Evolutionary conservation across 495 filamentous ascomycete species (phyloP).

Genomic region (Daldinia loculata): DNA sequence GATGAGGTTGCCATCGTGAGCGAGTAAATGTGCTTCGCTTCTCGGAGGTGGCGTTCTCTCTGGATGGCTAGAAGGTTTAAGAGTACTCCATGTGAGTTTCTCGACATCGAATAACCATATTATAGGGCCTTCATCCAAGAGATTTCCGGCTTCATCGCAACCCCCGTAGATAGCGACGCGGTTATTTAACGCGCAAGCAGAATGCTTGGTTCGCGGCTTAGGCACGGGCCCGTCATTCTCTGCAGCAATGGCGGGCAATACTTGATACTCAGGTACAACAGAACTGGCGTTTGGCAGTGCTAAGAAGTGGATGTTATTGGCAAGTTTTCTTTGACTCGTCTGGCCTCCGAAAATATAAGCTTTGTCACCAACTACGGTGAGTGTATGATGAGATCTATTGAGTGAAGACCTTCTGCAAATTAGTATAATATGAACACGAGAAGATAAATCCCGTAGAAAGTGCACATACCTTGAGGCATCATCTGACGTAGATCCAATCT

Average conservation of each 20-base stretch:
- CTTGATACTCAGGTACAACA: constrained; percentile 49
- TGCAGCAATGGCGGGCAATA: constrained; percentile 43
- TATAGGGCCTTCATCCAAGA: constrained; percentile 53
- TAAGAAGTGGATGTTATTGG: constrained; percentile 57
- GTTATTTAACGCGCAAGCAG: constrained; percentile 50
- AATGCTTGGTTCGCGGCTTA: constrained; percentile 51
- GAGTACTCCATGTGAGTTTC: constrained; percentile 47
- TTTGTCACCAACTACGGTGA: constrained; percentile 57
- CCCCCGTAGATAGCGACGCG: constrained; percentile 59
- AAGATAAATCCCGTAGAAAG: neutral
- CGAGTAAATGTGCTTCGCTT: constrained; percentile 37
- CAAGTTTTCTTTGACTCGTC: constrained; percentile 49
- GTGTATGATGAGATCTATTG: constrained; percentile 55
- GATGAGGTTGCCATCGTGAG: constrained; percentile 49
- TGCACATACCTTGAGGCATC: constrained; percentile 29
- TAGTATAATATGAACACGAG: neutral
- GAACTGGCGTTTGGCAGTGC: constrained; percentile 48
- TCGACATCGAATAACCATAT: constrained; percentile 61
- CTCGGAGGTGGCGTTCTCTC: constrained; percentile 32
- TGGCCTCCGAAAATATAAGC: constrained; percentile 64
- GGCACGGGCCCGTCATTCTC: constrained; percentile 46
- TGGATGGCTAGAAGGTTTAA: constrained; percentile 41
- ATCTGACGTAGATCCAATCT: constrained; percentile 46
- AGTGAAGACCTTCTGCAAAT: constrained; percentile 47
- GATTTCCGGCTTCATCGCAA: constrained; percentile 42